Evolutionary conservation across 208 protist species (phyloP).

Genomic region (Trypanosoma scelopori): DNA sequence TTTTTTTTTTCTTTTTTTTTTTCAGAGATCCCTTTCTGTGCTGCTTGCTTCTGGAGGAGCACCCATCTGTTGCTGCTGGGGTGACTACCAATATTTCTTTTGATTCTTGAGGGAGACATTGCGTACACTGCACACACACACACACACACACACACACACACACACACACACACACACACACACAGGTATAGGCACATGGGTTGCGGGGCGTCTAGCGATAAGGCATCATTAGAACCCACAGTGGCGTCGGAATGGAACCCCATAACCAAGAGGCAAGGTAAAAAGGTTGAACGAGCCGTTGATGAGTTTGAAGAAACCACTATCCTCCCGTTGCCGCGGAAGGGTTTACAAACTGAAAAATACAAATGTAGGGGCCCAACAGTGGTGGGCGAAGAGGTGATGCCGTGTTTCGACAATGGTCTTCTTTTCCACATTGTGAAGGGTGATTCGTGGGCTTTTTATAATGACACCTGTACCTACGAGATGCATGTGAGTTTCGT

Average conservation of each 20-base stretch:
- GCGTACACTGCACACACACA: neutral
- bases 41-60: neutral
- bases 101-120: neutral
- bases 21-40: neutral
- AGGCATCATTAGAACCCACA: neutral
- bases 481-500: conserved; percentile 33
- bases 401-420: conserved; percentile 34
- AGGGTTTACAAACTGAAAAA: conserved; percentile 1
- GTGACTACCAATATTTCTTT: too few relatives aligned
- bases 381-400: conserved; percentile 22
- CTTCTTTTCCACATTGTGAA: conserved; percentile 43
- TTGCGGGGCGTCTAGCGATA: conserved; percentile 5
- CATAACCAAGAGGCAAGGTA: neutral
- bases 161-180: conserved; percentile 7
- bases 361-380: conserved; percentile 18
- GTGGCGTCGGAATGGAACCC: neutral
- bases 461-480: conserved; percentile 35
- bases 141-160: neutral
- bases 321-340: conserved; percentile 12
- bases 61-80: too few relatives aligned
- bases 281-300: conserved; percentile 7
- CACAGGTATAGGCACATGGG: too few relatives aligned
- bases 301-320: conserved; percentile 33
- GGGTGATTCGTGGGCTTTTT: conserved; percentile 39
- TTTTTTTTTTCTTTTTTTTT: conserved; percentile 1